A percentile compares a stretch with the other conserved stretches of the same genome.
Evolutionary conservation across 495 filamentous ascomycete genomes (phyloP).

Genomic region (Penicillium coffeae): DNA sequence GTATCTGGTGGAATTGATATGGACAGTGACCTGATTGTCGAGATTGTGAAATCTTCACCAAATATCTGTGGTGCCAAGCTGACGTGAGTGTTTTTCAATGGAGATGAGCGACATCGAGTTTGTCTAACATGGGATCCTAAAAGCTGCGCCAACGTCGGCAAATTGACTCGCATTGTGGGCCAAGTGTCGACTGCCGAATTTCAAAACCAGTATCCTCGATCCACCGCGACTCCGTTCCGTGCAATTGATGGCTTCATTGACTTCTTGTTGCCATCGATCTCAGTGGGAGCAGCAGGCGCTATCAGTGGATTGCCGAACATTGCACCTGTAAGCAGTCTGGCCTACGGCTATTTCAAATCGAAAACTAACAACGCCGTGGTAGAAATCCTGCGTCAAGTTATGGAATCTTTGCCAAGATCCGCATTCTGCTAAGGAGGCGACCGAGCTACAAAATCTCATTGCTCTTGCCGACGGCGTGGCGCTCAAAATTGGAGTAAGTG

Average conservation of each 20-base stretch:
- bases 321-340: slow-evolving; percentile 1
- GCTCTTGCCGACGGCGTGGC: slow-evolving; percentile 5
- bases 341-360: background rate
- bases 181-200: slow-evolving; percentile 2
- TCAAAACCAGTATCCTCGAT: background rate
- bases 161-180: slow-evolving; percentile 3
- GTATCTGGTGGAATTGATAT: slow-evolving; percentile 5
- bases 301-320: slow-evolving; percentile 7
- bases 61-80: slow-evolving; percentile 4
- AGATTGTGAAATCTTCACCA: slow-evolving; percentile 1
- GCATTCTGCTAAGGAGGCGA: background rate
- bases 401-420: slow-evolving; percentile 2
- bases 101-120: background rate
- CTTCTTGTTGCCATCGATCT: slow-evolving; percentile 4
- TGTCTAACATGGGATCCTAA: background rate
- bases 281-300: slow-evolving; percentile 1
- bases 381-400: slow-evolving; percentile 4
- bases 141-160: slow-evolving; percentile 5
- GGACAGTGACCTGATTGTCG: slow-evolving; percentile 4
- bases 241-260: slow-evolving; percentile 6
- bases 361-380: background rate
- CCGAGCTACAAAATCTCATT: slow-evolving; percentile 4
- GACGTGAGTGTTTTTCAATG: background rate
- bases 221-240: background rate
- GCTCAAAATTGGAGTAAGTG: slow-evolving; percentile 2